phyloP scores from a whole-genome alignment of 345 rosid genomes.

The Populus alba region DNA sequence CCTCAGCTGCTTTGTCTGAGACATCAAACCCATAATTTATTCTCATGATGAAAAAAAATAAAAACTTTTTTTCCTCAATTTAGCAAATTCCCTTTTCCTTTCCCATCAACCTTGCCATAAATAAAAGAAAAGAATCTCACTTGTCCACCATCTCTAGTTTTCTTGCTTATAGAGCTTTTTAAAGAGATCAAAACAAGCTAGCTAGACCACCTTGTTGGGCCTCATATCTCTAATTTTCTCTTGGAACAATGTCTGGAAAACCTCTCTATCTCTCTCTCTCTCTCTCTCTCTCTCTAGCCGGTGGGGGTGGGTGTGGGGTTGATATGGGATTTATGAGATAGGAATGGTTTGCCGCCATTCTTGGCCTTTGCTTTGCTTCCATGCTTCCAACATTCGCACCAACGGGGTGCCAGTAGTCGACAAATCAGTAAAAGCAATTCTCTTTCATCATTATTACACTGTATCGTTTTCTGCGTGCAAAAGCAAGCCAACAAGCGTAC shows the following conservation, averaged over 20 bases:
- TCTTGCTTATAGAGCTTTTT: neutral
- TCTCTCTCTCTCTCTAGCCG: constrained; percentile 14
- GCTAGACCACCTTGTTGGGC: neutral
- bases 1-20: constrained; percentile 37
- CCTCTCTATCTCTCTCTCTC: constrained; percentile 8
- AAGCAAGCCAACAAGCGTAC: constrained; percentile 9
- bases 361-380: constrained; percentile 65
- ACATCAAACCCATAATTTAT: constrained; percentile 35
- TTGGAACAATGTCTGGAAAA: neutral
- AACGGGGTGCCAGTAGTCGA: constrained; percentile 24
- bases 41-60: constrained; percentile 4
- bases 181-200: neutral
- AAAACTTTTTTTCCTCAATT: neutral
- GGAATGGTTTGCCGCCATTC: constrained; percentile 65
- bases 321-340: constrained; percentile 20
- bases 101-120: constrained; percentile 2
- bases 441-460: constrained; percentile 30
- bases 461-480: constrained; percentile 39
- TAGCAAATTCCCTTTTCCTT: constrained; percentile 4
- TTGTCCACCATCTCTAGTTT: neutral
- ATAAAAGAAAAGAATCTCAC: neutral
- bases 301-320: constrained; percentile 10
- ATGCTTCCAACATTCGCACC: constrained; percentile 85
- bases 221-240: neutral
- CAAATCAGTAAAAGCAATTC: constrained; percentile 32